Conservation (phyloP, 116 monocot species). For the Phalaenopsis hybrid region DNA sequence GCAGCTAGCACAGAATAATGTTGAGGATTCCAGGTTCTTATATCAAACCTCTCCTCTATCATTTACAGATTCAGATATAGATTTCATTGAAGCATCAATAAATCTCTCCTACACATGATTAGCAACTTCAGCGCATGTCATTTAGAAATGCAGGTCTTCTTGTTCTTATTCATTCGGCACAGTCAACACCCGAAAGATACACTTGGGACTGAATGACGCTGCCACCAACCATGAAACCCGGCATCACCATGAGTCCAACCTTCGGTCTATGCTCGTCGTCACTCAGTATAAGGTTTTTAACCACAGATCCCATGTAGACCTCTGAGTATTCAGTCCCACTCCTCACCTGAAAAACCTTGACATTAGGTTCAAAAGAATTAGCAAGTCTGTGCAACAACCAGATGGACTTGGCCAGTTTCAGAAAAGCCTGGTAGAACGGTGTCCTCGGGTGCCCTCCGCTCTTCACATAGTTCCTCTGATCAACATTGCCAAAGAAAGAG, state of each 20-base stretch:
- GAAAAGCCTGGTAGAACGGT: slow-evolving; percentile 89
- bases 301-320: slow-evolving; percentile 81
- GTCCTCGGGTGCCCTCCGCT: slow-evolving; percentile 90
- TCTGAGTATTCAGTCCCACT: slow-evolving; percentile 72
- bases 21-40: background rate
- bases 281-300: slow-evolving; percentile 39
- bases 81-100: background rate
- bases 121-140: background rate
- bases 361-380: slow-evolving; percentile 69
- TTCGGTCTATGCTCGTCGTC: slow-evolving; percentile 57
- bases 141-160: background rate
- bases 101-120: background rate
- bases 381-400: slow-evolving; percentile 88
- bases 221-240: slow-evolving; percentile 74
- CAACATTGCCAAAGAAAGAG: slow-evolving; percentile 87
- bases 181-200: slow-evolving; percentile 65
- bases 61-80: slow-evolving; percentile 1
- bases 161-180: slow-evolving; percentile 35
- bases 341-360: slow-evolving; percentile 78
- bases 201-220: slow-evolving; percentile 69
- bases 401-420: slow-evolving; percentile 83
- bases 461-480: slow-evolving; percentile 78
- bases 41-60: background rate
- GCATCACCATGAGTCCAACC: slow-evolving; percentile 95
- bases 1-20: background rate